A percentile compares a stretch with the other conserved stretches of the same genome.
Evolutionary conservation across 1,139 yeast species (phyloP).

Genomic region (Diutina neorugosa): DNA sequence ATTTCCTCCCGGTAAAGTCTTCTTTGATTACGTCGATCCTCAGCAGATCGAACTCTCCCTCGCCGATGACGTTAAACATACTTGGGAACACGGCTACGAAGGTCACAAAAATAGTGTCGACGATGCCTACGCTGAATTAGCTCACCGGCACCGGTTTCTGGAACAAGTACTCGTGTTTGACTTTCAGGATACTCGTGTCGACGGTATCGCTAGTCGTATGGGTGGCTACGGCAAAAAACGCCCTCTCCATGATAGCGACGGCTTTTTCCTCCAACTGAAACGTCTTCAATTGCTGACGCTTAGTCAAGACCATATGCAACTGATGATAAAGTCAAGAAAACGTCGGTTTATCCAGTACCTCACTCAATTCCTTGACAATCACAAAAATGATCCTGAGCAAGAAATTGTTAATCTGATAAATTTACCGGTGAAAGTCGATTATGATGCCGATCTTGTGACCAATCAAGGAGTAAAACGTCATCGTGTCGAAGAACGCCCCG

Average conservation of each 20-base stretch:
- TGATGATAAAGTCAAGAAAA: slow-evolving; percentile 48
- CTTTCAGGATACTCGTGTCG: slow-evolving; percentile 55
- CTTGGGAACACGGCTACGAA: slow-evolving; percentile 35
- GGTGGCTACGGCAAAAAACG: slow-evolving; percentile 4
- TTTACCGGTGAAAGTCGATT: slow-evolving; percentile 10
- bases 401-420: slow-evolving; percentile 32
- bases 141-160: slow-evolving; percentile 12
- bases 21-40: slow-evolving; percentile 61
- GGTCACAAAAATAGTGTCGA: slow-evolving; percentile 26
- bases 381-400: slow-evolving; percentile 11
- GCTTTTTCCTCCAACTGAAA: slow-evolving; percentile 18
- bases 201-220: slow-evolving; percentile 21
- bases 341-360: slow-evolving; percentile 37
- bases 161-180: slow-evolving; percentile 61
- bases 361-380: slow-evolving; percentile 21
- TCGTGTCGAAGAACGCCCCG: slow-evolving; percentile 11
- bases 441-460: slow-evolving; percentile 23
- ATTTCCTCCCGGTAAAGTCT: slow-evolving; percentile 55
- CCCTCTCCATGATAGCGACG: slow-evolving; percentile 5
- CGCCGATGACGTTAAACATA: slow-evolving; percentile 21
- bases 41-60: slow-evolving; percentile 37
- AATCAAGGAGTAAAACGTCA: slow-evolving; percentile 13
- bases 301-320: slow-evolving; percentile 30
- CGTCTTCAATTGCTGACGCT: slow-evolving; percentile 15
- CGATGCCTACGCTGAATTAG: slow-evolving; percentile 16